Evolutionary conservation across 192 early-diverging fungal species (phyloP).

Genomic region (Glomus cerebriforme): DNA sequence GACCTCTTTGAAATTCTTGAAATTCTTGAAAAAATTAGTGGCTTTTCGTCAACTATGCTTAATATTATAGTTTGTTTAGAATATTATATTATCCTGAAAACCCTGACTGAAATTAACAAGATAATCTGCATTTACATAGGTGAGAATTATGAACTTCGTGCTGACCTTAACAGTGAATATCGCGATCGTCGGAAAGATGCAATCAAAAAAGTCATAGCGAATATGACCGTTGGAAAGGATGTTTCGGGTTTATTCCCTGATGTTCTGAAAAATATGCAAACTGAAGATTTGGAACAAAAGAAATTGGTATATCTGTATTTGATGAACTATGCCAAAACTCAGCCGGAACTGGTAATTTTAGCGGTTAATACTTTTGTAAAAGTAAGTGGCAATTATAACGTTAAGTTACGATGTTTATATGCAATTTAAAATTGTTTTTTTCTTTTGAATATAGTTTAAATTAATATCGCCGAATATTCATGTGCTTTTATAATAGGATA

Average conservation of each 20-base stretch:
- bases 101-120: not conserved
- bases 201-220: constrained; percentile 98
- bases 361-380: constrained; percentile 98
- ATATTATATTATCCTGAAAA: not conserved
- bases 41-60: not conserved
- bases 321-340: constrained; percentile 96
- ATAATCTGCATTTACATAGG: constrained; percentile 52
- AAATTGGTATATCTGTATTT: constrained; percentile 98
- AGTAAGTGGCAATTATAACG: constrained; percentile 43
- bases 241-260: constrained; percentile 94
- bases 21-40: not conserved
- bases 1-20: not conserved
- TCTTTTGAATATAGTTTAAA: no score
- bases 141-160: constrained; percentile 97
- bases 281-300: constrained; percentile 95
- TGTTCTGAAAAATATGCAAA: constrained; percentile 99
- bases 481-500: constrained; percentile 69
- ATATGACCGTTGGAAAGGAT: constrained; percentile 99
- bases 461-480: not conserved
- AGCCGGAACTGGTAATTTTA: constrained; percentile 95
- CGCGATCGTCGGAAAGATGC: constrained; percentile 94
- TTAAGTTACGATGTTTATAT: no score
- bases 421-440: no score
- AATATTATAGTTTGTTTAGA: not conserved
- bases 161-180: constrained; percentile 97